A percentile compares a stretch with the other conserved stretches of the same genome.
phyloP scores from a whole-genome alignment of 2,329 filamentous ascomycete genomes.

The Ceratocystis smalleyi region DNA sequence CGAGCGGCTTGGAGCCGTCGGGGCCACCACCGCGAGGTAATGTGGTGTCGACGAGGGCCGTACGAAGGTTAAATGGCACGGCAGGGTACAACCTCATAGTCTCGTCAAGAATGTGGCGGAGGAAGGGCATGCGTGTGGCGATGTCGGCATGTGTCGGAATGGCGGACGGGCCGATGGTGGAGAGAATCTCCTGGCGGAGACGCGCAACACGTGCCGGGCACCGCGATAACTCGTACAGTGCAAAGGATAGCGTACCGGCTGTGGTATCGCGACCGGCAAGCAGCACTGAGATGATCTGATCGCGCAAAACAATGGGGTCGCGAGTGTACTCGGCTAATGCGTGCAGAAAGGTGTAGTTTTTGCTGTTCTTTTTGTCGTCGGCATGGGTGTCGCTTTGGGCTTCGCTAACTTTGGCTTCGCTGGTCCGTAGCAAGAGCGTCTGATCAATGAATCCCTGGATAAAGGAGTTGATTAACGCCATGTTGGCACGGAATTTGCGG shows the following conservation, averaged over 20 bases:
- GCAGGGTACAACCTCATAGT: constrained; percentile 61
- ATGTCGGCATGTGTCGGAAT: constrained; percentile 53
- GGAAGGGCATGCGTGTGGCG: constrained; percentile 70
- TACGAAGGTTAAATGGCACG: constrained; percentile 65
- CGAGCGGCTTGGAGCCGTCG: constrained; percentile 45
- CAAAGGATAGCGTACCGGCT: constrained; percentile 64
- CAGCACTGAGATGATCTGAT: constrained; percentile 69
- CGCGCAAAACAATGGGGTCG: constrained; percentile 54
- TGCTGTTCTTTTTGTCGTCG: constrained; percentile 17
- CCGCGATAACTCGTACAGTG: constrained; percentile 64
- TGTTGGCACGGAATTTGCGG: constrained; percentile 43
- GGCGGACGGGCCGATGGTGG: constrained; percentile 45
- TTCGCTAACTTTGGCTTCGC: constrained; percentile 32
- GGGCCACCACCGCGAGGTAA: constrained; percentile 56
- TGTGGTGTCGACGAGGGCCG: constrained; percentile 56
- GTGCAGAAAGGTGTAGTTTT: constrained; percentile 71
- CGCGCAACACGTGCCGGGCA: constrained; percentile 51
- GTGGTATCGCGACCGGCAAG: constrained; percentile 82
- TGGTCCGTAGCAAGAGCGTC: constrained; percentile 50
- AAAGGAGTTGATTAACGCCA: constrained; percentile 59
- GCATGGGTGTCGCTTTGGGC: neutral
- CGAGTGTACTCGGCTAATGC: constrained; percentile 69
- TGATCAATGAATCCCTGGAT: constrained; percentile 64
- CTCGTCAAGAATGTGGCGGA: constrained; percentile 59
- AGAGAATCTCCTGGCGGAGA: constrained; percentile 57